Evolutionary conservation across 192 early-diverging fungal genomes (phyloP), one percentile per base, ranked within the genome.

Genomic region (Coemansia sp.): DNA sequence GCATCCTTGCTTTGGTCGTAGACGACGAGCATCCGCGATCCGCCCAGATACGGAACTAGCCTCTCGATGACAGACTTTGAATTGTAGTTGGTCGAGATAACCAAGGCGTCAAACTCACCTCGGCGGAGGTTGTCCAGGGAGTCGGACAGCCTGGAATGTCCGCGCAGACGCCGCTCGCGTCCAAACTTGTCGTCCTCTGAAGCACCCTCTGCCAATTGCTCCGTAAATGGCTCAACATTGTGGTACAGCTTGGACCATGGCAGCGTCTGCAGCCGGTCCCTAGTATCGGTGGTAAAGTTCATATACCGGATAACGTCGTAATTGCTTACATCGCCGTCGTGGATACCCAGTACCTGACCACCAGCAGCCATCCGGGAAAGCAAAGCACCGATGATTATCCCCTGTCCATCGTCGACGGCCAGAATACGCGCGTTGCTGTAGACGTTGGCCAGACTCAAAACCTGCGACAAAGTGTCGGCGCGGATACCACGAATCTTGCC

Each of bases 341-440:
- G 90, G 16, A 96, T 35, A 26, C 85, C 89, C 39, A 94, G 62
- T 21, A 95, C 87, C 2, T 74, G 75, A 40, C 93, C 93, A 32
- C 77, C 73, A 1, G 86, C 86, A 28, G 77, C 85, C 71, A 95
- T 89, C 30, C 95, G 89, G 68, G 96, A 92, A 32, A 94, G 85
- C n/a, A 96, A 69, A 1, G 94, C 91, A 6, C 88, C 75, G 5
- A 92, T 73, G 0, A 99, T 37, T 64, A 99, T 82, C 13, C 97
- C 98, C 52, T 92, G 92, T 0, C 91, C 92, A 63, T 98, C 96
- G 76, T 99, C 98, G 0, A 95, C 91, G 13, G 94, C 89, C 53
- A 98, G 72, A 6, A 94, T 47, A 11, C 89, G 88, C 7, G 85
- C 80, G 43, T 85, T 62, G 37, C 92, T 82, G 50, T 89, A 92